Evolutionary conservation across 2,329 filamentous ascomycete species (phyloP).

Genomic region (Calonectria crousiana): DNA sequence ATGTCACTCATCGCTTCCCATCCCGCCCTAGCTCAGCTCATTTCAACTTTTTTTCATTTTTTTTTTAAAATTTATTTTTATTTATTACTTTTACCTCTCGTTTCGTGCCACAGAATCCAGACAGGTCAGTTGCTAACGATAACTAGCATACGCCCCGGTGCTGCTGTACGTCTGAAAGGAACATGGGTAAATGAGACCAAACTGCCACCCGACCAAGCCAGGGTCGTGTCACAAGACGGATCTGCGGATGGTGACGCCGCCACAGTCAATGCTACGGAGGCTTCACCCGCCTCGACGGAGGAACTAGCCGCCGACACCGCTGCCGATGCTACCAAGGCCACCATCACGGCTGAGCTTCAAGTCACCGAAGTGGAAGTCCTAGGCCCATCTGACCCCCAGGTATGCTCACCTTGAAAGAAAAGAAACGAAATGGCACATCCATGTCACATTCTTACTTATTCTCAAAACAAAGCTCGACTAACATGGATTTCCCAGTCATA

Average conservation of each 20-base stretch:
- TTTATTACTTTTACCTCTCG: background rate
- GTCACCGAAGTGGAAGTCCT: conserved; percentile 77
- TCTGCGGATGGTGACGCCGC: background rate
- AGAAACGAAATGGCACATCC: background rate
- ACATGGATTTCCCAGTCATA: conserved; percentile 72
- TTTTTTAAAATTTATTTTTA: no score
- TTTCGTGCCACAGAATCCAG: background rate
- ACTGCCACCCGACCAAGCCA: conserved; percentile 8
- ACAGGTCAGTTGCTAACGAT: conserved; percentile 42
- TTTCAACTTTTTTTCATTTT: background rate
- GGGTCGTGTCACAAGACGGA: conserved; percentile 11
- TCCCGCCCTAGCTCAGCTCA: background rate
- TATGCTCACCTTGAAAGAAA: conserved; percentile 56
- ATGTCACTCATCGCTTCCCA: conserved; percentile 49
- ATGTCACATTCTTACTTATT: conserved; percentile 12
- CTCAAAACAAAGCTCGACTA: conserved; percentile 12
- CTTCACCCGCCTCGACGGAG: conserved; percentile 1
- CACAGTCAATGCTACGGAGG: conserved; percentile 4
- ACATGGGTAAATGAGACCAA: conserved; percentile 68
- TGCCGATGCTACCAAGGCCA: conserved; percentile 9
- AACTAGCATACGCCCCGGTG: conserved; percentile 81
- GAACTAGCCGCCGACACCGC: background rate
- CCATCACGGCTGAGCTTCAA: conserved; percentile 73
- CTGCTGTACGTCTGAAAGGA: conserved; percentile 82
- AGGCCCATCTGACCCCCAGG: conserved; percentile 83